Percentiles rank a stretch among this genome's conserved stretches.
phyloP scores from a whole-genome alignment of 139 green algal species.

The Chlorella sp. region DNA sequence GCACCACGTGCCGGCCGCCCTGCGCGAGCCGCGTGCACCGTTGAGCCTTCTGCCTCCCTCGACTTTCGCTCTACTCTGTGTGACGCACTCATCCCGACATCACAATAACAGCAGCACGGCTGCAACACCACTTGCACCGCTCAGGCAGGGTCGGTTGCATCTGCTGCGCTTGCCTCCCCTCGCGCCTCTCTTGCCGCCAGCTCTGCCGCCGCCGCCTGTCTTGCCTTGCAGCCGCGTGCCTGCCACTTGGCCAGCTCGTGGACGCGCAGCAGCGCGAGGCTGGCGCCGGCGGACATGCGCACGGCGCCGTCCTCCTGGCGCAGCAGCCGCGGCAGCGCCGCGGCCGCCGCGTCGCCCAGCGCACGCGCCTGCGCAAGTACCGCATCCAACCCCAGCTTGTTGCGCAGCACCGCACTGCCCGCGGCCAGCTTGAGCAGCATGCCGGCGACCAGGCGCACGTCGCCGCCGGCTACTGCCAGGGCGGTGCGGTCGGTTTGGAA shows the following conservation, averaged over 20 bases:
- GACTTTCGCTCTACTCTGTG: too few species aligned
- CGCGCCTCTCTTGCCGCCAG: neutral
- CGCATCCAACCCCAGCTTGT: conserved; percentile 22
- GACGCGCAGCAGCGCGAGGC: conserved; percentile 32
- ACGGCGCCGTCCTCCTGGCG: neutral
- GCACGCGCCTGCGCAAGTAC: conserved; percentile 10
- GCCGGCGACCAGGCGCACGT: conserved; percentile 7
- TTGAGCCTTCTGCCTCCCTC: too few species aligned
- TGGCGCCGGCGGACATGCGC: neutral
- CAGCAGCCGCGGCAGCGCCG: conserved; percentile 17
- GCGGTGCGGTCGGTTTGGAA: conserved; percentile 2
- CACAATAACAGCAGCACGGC: too few species aligned
- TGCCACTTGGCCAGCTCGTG: conserved; percentile 20
- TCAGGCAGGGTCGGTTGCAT: too few species aligned
- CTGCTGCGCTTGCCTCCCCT: neutral
- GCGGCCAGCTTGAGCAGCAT: conserved; percentile 8
- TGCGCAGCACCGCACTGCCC: neutral
- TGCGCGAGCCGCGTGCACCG: too few species aligned
- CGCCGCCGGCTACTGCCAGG: neutral
- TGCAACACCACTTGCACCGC: too few species aligned
- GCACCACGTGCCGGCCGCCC: too few species aligned
- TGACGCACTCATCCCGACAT: too few species aligned
- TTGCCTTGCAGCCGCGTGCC: neutral
- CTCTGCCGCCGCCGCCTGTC: neutral
- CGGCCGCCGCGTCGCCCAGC: conserved; percentile 1